Conservation (phyloP, 768 basidiomycete species). For the Lactarius evosmus region DNA sequence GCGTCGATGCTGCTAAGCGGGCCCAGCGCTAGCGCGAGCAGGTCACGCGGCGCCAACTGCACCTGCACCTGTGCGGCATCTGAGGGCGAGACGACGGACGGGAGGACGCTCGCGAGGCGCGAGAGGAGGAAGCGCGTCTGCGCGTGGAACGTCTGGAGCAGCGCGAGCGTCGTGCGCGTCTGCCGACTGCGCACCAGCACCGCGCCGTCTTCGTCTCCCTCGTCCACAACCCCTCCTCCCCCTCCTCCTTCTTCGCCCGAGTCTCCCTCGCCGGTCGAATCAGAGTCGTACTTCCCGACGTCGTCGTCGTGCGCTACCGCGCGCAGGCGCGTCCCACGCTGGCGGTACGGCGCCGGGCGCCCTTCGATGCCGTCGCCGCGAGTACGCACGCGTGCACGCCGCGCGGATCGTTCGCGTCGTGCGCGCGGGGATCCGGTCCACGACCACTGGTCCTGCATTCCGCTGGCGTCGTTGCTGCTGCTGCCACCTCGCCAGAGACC, state of each 20-base stretch:
- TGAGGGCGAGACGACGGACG: not conserved
- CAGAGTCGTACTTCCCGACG: not conserved
- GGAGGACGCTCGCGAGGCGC: slow-evolving; percentile 32
- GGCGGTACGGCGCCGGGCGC: slow-evolving; percentile 32
- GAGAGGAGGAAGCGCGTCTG: slow-evolving; percentile 59
- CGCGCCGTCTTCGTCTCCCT: slow-evolving; percentile 50
- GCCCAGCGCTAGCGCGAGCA: slow-evolving; percentile 66
- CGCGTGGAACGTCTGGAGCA: slow-evolving; percentile 60
- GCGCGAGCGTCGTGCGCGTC: slow-evolving; percentile 47
- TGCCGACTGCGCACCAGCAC: slow-evolving; percentile 35
- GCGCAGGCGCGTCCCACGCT: slow-evolving; percentile 28
- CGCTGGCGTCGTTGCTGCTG: slow-evolving; percentile 44
- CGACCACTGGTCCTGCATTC: not conserved
- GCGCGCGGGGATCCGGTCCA: not conserved
- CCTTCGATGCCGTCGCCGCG: slow-evolving; percentile 74
- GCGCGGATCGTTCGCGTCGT: not conserved
- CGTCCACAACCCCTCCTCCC: slow-evolving; percentile 23
- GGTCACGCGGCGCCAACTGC: slow-evolving; percentile 26
- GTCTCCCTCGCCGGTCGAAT: not conserved
- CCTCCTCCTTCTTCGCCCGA: not conserved
- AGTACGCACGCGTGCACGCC: slow-evolving; percentile 45
- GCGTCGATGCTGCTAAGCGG: slow-evolving; percentile 69
- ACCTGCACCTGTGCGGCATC: slow-evolving; percentile 17
- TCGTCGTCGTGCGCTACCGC: slow-evolving; percentile 15
- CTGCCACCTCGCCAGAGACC: slow-evolving; percentile 60